These are phyloP conservation scores for Akanthomyces lecanii DNA, from an alignment of 2,329 filamentous ascomycete species.

Conservation along the genomic window DNA sequence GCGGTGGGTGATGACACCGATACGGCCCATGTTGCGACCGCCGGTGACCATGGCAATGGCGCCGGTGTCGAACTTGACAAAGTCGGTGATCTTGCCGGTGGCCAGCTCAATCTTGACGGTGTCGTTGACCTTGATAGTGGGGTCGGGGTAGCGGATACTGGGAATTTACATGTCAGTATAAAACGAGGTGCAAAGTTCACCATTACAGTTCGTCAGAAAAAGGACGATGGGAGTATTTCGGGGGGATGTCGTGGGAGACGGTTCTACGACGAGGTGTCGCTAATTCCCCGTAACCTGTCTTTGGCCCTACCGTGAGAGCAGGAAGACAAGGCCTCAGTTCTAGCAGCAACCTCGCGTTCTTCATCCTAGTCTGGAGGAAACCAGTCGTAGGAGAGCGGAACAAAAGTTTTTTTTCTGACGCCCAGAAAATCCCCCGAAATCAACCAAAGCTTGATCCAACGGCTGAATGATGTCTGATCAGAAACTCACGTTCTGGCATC, in stretches of 20 bases:
- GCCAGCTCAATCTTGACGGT: slow-evolving; percentile 98
- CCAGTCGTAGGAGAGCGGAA: background rate
- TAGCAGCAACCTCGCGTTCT: background rate
- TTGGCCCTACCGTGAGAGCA: slow-evolving; percentile 6
- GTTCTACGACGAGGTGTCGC: slow-evolving; percentile 11
- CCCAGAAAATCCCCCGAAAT: slow-evolving; percentile 33
- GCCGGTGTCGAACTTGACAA: slow-evolving; percentile 98
- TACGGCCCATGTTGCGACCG: slow-evolving; percentile 99
- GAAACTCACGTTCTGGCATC: slow-evolving; percentile 99
- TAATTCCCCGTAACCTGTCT: slow-evolving; percentile 5
- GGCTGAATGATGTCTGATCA: slow-evolving; percentile 96
- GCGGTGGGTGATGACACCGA: slow-evolving; percentile 99
- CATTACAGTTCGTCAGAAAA: slow-evolving; percentile 26
- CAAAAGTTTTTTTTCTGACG: background rate
- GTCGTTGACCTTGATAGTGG: slow-evolving; percentile 98
- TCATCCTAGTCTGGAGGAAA: background rate
- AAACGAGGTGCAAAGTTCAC: slow-evolving; percentile 20
- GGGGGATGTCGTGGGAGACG: background rate
- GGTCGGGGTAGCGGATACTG: slow-evolving; percentile 99
- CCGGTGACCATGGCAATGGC: slow-evolving; percentile 97
- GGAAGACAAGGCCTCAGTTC: slow-evolving; percentile 11
- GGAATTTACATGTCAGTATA: slow-evolving; percentile 35
- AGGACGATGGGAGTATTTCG: slow-evolving; percentile 21
- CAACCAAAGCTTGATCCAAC: slow-evolving; percentile 99
- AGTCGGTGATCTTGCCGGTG: slow-evolving; percentile 97